Base-by-base conservation (phyloP, 192 early-diverging fungal species). In the Thamnidium elegans region DNA sequence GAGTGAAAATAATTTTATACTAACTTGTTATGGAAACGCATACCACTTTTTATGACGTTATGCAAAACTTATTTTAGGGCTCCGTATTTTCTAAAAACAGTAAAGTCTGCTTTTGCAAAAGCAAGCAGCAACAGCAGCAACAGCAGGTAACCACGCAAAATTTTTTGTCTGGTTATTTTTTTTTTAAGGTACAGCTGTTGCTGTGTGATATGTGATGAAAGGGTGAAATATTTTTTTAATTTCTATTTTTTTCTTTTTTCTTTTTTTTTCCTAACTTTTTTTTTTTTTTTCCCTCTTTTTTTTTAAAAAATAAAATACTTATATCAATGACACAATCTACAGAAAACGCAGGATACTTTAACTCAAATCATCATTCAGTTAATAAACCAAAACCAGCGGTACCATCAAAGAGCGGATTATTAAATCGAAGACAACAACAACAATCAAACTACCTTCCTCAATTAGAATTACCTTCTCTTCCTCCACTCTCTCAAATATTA, bases 401-500 rank as follows among this genome's bases (percentile, higher is more conserved):
- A 9, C 13, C 46, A 48, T 14, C 46, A 48, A 48, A 48, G 5
- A 59, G 58, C 43, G 39, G 43, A 23, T 30, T 59, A 59, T 20
- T 59, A 14, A 42, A 19, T 39, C 58, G 58, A 39, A 45, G 60
- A 34, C 60, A 50, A 21, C 47, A 50, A 21, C 47, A 50, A 17
- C 21, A 62, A 3, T 14, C 30, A 47, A 31, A 45, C 15, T 64
- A 64, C 15, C 51, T 64, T 26, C 63, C 52, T 7, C 63, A 64
- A 43, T 43, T 64, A 10, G 51, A 64, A n/a, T 39, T 64, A 8
- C 63, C 63, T 7, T 64, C 63, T 30, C 63, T 64, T 20, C 63
- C 63, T 30, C 63, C 63, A 39, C 63, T 64, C 23, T 64, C 63
- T 44, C 51, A 64, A 44, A 8, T 64, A 53, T 45, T 64, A 34